Percentiles rank a stretch among this genome's conserved stretches.
Conservation (phyloP, 192 early-diverging fungal genomes). For the Endogone sp. region DNA sequence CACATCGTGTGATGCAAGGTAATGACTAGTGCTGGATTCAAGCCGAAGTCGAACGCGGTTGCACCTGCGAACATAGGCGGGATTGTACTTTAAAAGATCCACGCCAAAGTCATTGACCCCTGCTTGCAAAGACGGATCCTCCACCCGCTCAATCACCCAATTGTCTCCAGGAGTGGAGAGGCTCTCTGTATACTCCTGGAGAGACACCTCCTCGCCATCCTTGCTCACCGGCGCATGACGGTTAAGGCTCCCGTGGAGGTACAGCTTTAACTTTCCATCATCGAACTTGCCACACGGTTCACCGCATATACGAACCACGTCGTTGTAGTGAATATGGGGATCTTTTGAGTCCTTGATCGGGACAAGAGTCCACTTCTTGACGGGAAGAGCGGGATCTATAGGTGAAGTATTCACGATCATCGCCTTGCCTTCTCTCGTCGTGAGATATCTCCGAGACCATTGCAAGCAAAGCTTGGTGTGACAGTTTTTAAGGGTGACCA, state of each 20-base stretch:
- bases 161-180: background rate
- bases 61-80: background rate
- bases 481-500: background rate
- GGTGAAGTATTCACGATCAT: background rate
- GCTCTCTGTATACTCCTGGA: background rate
- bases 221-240: background rate
- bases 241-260: background rate
- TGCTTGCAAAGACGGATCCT: background rate
- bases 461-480: background rate
- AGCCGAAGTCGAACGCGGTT: background rate
- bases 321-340: background rate
- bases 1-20: background rate
- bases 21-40: background rate
- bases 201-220: background rate
- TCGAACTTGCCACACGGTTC: background rate
- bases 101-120: background rate
- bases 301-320: background rate
- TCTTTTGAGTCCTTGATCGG: background rate
- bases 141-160: background rate
- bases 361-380: background rate
- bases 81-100: too few relatives aligned
- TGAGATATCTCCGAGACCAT: background rate
- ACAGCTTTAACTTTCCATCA: background rate
- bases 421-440: background rate
- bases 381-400: background rate